These are phyloP conservation scores for Dipodascopsis uninucleata DNA, from an alignment of 805 yeast genomes.

Conservation along the genomic window DNA sequence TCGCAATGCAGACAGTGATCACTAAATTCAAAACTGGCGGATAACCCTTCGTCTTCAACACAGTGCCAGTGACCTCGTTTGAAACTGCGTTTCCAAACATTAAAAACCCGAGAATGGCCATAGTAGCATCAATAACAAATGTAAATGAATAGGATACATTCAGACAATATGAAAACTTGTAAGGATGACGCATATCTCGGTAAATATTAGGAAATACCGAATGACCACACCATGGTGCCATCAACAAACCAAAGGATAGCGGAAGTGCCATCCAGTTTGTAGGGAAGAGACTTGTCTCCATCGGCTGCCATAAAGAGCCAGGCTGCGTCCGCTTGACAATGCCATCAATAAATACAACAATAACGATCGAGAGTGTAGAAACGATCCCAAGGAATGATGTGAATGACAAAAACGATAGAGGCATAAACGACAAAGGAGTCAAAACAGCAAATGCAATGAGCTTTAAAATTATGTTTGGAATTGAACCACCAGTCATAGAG, in stretches of 20 bases:
- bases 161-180: constrained; percentile 52
- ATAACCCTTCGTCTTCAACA: constrained; percentile 62
- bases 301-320: constrained; percentile 65
- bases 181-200: constrained; percentile 70
- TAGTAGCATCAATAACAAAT: constrained; percentile 52
- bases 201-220: constrained; percentile 76
- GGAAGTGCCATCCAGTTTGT: constrained; percentile 45
- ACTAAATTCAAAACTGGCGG: constrained; percentile 53
- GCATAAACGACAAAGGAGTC: constrained; percentile 79
- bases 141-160: constrained; percentile 57
- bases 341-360: constrained; percentile 60
- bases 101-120: constrained; percentile 64
- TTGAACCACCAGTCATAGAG: constrained; percentile 57
- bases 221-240: constrained; percentile 80
- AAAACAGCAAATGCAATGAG: constrained; percentile 57
- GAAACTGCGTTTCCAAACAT: constrained; percentile 65
- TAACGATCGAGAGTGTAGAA: constrained; percentile 62
- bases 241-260: constrained; percentile 40
- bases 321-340: constrained; percentile 57
- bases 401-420: constrained; percentile 67
- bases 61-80: constrained; percentile 57
- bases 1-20: constrained; percentile 66
- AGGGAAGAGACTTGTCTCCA: constrained; percentile 71
- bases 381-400: constrained; percentile 67
- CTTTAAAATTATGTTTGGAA: constrained; percentile 47